Conservation (phyloP, 805 yeast species). For the Myxozyma sirexii region DNA sequence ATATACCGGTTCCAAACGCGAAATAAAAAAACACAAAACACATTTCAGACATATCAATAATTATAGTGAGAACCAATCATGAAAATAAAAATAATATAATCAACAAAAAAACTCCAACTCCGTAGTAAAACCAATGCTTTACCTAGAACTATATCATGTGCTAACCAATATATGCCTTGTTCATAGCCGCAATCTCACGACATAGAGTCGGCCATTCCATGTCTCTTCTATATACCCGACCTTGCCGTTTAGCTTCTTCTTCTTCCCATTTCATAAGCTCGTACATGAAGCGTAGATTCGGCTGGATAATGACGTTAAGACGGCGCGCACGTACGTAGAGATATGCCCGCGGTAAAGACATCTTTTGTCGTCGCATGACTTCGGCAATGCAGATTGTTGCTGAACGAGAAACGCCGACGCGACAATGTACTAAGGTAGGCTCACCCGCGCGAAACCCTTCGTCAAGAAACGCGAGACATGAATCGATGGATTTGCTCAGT, state of each 20-base stretch:
- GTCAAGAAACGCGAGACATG: conserved; percentile 61
- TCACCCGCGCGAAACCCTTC: conserved; percentile 50
- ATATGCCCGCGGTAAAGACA: conserved; percentile 77
- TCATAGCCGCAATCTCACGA: conserved; percentile 76
- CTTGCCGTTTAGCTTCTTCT: conserved; percentile 37
- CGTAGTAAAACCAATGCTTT: conserved; percentile 1
- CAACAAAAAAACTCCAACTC: not conserved
- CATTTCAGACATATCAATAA: not conserved
- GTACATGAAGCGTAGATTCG: conserved; percentile 87
- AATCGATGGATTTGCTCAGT: conserved; percentile 60
- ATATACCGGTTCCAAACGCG: not conserved
- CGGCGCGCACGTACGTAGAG: conserved; percentile 86
- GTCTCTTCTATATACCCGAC: conserved; percentile 50
- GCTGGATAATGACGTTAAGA: conserved; percentile 90
- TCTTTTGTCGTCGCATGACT: conserved; percentile 73
- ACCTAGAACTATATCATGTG: not conserved
- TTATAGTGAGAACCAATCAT: not conserved
- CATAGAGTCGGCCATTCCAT: conserved; percentile 90
- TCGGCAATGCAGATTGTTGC: conserved; percentile 97
- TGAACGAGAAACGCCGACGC: conserved; percentile 93
- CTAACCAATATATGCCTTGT: conserved; percentile 58
- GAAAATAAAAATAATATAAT: not conserved
- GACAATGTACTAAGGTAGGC: conserved; percentile 79
- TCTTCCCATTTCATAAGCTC: conserved; percentile 78
- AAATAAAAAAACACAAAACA: not conserved